phyloP scores from a whole-genome alignment of 257 asterid genomes.

The Anisodus tanguticus region DNA sequence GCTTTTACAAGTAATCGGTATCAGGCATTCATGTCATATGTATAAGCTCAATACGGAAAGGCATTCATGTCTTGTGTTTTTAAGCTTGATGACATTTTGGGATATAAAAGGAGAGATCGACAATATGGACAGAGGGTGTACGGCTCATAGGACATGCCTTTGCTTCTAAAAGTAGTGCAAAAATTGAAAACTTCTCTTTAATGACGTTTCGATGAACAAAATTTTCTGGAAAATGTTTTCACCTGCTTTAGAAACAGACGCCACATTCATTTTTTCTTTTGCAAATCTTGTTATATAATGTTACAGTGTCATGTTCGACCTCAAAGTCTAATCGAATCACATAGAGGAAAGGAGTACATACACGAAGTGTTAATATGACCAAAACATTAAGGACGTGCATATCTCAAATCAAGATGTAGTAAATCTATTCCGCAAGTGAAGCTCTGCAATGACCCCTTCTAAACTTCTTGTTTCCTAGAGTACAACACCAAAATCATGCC shows the following conservation, averaged over 20 bases:
- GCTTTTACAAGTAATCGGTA: too few relatives aligned
- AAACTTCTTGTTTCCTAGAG: neutral
- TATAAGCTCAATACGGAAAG: neutral
- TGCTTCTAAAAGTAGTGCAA: neutral
- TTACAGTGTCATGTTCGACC: neutral
- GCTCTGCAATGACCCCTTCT: neutral
- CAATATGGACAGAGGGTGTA: neutral
- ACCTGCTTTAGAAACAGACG: neutral
- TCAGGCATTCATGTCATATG: neutral
- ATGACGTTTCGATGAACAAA: neutral
- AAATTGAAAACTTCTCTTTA: neutral
- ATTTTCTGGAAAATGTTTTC: too few relatives aligned
- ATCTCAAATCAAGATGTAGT: neutral
- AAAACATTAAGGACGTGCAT: neutral
- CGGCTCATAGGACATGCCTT: neutral
- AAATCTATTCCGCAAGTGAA: neutral
- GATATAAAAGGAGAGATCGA: neutral
- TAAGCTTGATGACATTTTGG: neutral
- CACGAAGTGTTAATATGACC: neutral
- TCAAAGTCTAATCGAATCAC: neutral
- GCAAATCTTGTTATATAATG: neutral
- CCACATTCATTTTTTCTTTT: neutral
- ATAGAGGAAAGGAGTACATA: neutral
- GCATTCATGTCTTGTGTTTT: too few relatives aligned
- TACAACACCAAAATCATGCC: constrained; percentile 8